Percentiles rank a stretch among this genome's conserved stretches.
These are phyloP conservation scores for Panicum virgatum DNA, from an alignment of 202 grass and related monocot genomes.

Conservation along the genomic window DNA sequence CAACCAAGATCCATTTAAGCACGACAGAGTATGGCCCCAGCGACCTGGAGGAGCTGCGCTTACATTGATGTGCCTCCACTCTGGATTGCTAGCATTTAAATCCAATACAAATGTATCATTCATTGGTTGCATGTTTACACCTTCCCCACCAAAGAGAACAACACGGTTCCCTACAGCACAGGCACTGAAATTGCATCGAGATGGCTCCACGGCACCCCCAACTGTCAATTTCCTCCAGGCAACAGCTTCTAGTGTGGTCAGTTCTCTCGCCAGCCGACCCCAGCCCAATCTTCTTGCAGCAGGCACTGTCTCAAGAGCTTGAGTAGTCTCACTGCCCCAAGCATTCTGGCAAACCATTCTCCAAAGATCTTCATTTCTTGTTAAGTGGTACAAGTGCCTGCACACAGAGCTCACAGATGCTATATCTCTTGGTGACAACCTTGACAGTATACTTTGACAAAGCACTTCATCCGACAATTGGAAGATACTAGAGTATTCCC, in stretches of 20 bases:
- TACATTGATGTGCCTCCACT: conserved; percentile 88
- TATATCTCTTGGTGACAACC: conserved; percentile 86
- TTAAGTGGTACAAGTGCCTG: conserved; percentile 54
- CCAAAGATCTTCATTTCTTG: conserved; percentile 95
- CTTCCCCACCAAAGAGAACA: conserved; percentile 91
- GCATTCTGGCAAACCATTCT: conserved; percentile 94
- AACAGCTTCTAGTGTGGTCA: conserved; percentile 86
- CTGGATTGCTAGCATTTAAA: conserved; percentile 83
- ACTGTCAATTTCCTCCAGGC: conserved; percentile 86
- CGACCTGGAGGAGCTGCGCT: conserved; percentile 76
- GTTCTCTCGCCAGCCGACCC: conserved; percentile 82
- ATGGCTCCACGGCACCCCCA: conserved; percentile 88
- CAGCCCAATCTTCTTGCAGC: conserved; percentile 79
- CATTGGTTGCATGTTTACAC: conserved; percentile 97
- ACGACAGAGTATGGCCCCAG: conserved; percentile 88
- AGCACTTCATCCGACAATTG: conserved; percentile 86
- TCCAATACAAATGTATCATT: conserved; percentile 96
- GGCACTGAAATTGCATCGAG: conserved; percentile 92
- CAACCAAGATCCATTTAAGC: conserved; percentile 90
- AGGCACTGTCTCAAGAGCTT: conserved; percentile 72
- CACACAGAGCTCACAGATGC: conserved; percentile 93
- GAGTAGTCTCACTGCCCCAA: conserved; percentile 86
- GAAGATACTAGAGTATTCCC: conserved; percentile 76
- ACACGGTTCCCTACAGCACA: conserved; percentile 92
- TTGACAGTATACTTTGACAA: conserved; percentile 79